phyloP scores from a whole-genome alignment of 305 asterid species.

The Fraxinus nigra region DNA sequence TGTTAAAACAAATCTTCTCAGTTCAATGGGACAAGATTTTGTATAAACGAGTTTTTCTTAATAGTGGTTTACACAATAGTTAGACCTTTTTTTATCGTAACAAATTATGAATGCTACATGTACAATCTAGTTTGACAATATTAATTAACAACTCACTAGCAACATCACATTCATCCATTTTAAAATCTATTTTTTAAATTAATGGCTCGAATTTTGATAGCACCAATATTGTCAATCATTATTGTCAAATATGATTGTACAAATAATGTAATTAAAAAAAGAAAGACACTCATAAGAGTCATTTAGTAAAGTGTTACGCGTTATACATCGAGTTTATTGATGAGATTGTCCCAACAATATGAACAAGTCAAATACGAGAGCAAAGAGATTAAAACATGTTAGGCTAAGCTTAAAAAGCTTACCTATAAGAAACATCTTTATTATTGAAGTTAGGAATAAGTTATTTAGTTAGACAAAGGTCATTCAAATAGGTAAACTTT shows the following conservation, averaged over 20 bases:
- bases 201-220: too few relatives aligned
- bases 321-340: background rate
- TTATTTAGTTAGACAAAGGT: too few relatives aligned
- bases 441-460: background rate
- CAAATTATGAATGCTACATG: too few relatives aligned
- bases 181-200: too few relatives aligned
- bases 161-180: too few relatives aligned
- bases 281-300: background rate
- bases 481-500: too few relatives aligned
- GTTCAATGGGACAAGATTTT: background rate
- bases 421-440: background rate
- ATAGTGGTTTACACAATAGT: background rate
- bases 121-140: too few relatives aligned
- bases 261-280: too few relatives aligned
- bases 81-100: too few relatives aligned
- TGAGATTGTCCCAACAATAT: background rate
- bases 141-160: too few relatives aligned
- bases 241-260: too few relatives aligned
- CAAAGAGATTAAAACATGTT: background rate
- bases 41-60: background rate
- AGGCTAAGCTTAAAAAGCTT: background rate
- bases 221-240: too few relatives aligned
- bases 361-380: background rate
- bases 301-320: background rate
- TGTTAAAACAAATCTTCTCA: background rate